phyloP scores from a whole-genome alignment of 2,329 filamentous ascomycete genomes.

The Drechslerella dactyloides region DNA sequence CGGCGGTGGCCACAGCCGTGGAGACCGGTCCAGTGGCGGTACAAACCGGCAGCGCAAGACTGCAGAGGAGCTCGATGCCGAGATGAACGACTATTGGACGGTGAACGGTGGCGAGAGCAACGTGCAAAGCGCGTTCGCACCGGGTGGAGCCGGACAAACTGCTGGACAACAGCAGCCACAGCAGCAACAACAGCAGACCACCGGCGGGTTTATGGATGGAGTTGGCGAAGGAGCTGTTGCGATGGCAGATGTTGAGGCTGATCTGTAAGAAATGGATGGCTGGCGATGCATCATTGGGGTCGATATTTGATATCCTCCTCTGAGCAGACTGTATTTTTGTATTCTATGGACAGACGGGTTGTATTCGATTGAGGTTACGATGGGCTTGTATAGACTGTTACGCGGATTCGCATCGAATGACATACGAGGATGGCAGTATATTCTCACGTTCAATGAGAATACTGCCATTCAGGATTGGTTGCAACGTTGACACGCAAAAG shows the following conservation, averaged over 20 bases:
- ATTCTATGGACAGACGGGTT: neutral
- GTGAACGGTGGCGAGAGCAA: conserved; percentile 19
- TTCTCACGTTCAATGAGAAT: no score
- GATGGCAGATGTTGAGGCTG: conserved; percentile 40
- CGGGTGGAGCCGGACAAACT: conserved; percentile 25
- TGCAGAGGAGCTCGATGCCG: conserved; percentile 88
- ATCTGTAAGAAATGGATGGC: conserved; percentile 20
- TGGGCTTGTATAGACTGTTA: conserved; percentile 5
- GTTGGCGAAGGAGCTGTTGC: conserved; percentile 24
- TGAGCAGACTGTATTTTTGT: conserved; percentile 3
- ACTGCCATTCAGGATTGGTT: no score
- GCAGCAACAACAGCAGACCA: conserved; percentile 20
- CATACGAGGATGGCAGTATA: no score
- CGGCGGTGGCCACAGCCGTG: conserved; percentile 50
- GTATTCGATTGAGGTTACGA: neutral
- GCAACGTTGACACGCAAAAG: no score
- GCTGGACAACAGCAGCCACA: conserved; percentile 18
- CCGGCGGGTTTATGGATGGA: conserved; percentile 24
- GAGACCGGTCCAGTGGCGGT: conserved; percentile 27
- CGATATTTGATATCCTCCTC: neutral
- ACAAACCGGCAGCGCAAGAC: conserved; percentile 77
- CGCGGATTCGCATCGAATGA: neutral
- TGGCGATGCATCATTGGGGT: neutral
- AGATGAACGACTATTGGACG: conserved; percentile 92
- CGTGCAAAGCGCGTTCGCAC: conserved; percentile 32